phyloP scores from a whole-genome alignment of 371 early-diverging fungal species.

The Actinomortierella ambigua region DNA sequence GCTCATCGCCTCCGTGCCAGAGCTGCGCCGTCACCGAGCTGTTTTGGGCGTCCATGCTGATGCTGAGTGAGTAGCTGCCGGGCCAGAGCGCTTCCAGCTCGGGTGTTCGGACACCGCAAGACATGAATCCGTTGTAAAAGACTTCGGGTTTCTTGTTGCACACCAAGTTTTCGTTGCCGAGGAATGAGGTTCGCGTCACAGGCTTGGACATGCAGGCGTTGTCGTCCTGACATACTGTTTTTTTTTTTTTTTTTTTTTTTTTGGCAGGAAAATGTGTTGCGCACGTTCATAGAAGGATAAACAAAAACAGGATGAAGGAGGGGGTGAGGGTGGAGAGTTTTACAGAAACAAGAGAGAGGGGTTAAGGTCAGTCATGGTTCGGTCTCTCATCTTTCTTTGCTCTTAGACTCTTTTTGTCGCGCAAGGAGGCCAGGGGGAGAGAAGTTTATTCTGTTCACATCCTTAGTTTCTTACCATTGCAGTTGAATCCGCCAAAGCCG shows the following conservation, averaged over 20 bases:
- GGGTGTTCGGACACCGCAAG: constrained; percentile 19
- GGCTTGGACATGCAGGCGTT: constrained; percentile 26
- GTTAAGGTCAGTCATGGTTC: no score
- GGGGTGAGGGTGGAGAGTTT: no score
- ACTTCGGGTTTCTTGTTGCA: constrained; percentile 45
- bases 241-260: neutral
- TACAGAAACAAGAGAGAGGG: neutral
- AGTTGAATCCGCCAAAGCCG: constrained; percentile 44
- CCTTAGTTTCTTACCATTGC: constrained; percentile 26
- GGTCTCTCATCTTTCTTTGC: no score
- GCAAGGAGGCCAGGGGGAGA: neutral
- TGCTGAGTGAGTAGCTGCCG: constrained; percentile 23
- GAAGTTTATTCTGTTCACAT: neutral
- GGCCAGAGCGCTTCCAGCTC: constrained; percentile 20
- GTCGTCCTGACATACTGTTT: constrained; percentile 28
- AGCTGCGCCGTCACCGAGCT: constrained; percentile 25
- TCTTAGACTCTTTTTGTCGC: neutral
- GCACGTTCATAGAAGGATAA: neutral
- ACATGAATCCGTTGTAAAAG: constrained; percentile 27
- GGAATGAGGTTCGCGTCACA: constrained; percentile 23
- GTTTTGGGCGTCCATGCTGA: constrained; percentile 23
- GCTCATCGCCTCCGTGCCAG: constrained; percentile 24
- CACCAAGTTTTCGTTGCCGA: constrained; percentile 39
- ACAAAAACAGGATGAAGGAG: no score
- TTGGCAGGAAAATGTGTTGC: neutral